phyloP scores from a whole-genome alignment of 1,139 yeast species.

The Arxiozyma telluris region DNA sequence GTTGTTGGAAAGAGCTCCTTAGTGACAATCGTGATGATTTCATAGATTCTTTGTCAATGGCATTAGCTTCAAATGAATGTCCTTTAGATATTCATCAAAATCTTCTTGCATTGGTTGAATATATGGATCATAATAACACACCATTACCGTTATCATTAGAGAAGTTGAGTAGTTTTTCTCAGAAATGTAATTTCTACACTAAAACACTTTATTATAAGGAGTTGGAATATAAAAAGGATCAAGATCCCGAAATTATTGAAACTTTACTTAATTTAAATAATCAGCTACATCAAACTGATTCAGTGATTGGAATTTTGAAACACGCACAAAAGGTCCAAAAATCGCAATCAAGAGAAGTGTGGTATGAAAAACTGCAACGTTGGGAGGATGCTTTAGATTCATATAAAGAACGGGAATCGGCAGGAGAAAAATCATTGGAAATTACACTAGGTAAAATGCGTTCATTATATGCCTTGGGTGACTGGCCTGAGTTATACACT shows the following conservation, averaged over 20 bases:
- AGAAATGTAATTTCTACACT: constrained; percentile 93
- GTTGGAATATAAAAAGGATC: constrained; percentile 87
- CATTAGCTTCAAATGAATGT: constrained; percentile 80
- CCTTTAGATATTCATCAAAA: constrained; percentile 96
- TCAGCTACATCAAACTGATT: constrained; percentile 92
- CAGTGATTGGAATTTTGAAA: constrained; percentile 92
- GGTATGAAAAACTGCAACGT: constrained; percentile 93
- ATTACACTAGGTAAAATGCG: constrained; percentile 97
- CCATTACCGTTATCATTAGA: constrained; percentile 85
- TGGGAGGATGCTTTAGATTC: constrained; percentile 98
- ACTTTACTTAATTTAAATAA: constrained; percentile 86
- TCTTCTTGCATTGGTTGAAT: constrained; percentile 81
- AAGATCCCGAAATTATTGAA: constrained; percentile 86
- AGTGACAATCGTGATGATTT: constrained; percentile 90
- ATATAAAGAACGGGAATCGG: constrained; percentile 61
- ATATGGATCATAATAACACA: constrained; percentile 95
- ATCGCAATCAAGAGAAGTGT: constrained; percentile 85
- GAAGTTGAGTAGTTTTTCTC: constrained; percentile 87
- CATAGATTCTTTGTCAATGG: constrained; percentile 76
- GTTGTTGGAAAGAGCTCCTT: constrained; percentile 91
- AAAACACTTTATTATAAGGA: constrained; percentile 95
- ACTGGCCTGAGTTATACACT: constrained; percentile 89
- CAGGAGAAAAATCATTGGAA: constrained; percentile 47
- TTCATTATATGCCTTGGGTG: constrained; percentile 94
- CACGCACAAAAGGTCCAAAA: constrained; percentile 94